Evolutionary conservation across 1,139 yeast species (phyloP).

Genomic region (Candida glucosophila): DNA sequence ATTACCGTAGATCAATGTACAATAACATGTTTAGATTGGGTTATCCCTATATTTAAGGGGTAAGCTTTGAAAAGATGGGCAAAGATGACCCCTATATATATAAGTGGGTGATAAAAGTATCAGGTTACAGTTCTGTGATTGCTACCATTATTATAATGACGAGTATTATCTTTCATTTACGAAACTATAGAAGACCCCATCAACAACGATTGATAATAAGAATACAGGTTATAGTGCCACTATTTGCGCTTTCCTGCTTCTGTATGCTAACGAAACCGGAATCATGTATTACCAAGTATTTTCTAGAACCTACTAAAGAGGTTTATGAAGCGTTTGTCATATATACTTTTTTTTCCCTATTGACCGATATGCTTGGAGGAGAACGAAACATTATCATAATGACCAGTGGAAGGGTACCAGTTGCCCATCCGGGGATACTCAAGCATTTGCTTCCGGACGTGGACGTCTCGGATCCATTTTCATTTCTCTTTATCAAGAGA

Average conservation of each 20-base stretch:
- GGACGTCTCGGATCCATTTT: slow-evolving; percentile 80
- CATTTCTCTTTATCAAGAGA: slow-evolving; percentile 69
- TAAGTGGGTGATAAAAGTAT: slow-evolving; percentile 23
- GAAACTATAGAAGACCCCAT: slow-evolving; percentile 77
- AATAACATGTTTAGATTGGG: slow-evolving; percentile 1
- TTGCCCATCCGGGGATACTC: slow-evolving; percentile 59
- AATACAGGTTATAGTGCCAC: slow-evolving; percentile 61
- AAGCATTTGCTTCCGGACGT: slow-evolving; percentile 43
- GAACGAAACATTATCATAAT: slow-evolving; percentile 73
- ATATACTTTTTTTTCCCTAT: slow-evolving; percentile 79
- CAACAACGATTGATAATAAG: slow-evolving; percentile 83
- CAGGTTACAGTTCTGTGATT: slow-evolving; percentile 25
- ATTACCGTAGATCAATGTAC: not conserved
- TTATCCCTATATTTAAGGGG: no score
- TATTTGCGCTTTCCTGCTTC: slow-evolving; percentile 49
- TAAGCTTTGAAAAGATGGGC: slow-evolving; percentile 2
- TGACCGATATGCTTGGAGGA: slow-evolving; percentile 85
- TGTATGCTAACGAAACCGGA: slow-evolving; percentile 38
- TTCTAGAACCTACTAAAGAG: slow-evolving; percentile 75
- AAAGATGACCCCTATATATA: slow-evolving; percentile 10
- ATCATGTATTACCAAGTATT: slow-evolving; percentile 25
- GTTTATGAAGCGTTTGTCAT: slow-evolving; percentile 94
- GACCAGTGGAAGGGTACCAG: slow-evolving; percentile 70
- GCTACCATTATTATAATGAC: slow-evolving; percentile 25
- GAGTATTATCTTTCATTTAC: slow-evolving; percentile 26